These are phyloP conservation scores for Climacium dendroides DNA, from an alignment of 225 moss, liverwort and hornwort genomes.

Conservation along the genomic window DNA sequence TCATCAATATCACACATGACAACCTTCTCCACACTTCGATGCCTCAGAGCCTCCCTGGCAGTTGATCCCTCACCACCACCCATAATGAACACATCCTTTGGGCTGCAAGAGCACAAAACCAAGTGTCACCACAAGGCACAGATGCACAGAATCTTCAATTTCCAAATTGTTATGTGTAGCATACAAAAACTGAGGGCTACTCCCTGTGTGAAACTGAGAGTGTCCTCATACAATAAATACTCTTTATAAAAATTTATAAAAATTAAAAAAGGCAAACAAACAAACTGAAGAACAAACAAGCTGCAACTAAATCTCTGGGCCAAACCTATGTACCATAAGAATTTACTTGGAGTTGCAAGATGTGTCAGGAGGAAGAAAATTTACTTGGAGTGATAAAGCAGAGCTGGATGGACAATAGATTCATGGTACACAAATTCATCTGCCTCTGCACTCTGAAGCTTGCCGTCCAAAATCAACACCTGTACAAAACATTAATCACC, in stretches of 20 bases:
- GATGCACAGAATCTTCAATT: neutral
- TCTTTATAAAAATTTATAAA: neutral
- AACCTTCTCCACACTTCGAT: constrained; percentile 63
- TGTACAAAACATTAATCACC: neutral
- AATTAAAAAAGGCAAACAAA: neutral
- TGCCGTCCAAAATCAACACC: constrained; percentile 85
- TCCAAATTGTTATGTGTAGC: neutral
- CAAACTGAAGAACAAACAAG: neutral
- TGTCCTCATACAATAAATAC: neutral
- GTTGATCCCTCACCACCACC: constrained; percentile 96
- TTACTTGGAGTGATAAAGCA: constrained; percentile 74
- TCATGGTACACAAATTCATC: constrained; percentile 97
- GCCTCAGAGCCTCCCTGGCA: constrained; percentile 66
- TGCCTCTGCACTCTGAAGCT: constrained; percentile 85
- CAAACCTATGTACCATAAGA: neutral
- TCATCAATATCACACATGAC: constrained; percentile 96
- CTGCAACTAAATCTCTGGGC: neutral
- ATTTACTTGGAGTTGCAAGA: neutral
- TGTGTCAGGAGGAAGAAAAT: neutral
- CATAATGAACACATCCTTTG: constrained; percentile 75
- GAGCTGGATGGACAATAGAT: constrained; percentile 72
- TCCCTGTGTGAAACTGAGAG: neutral
- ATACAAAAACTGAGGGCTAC: neutral
- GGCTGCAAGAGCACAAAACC: constrained; percentile 26
- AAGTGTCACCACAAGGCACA: neutral